Percentiles rank a stretch among this genome's conserved stretches.
These are phyloP conservation scores for Sungouiella thailandica DNA, from an alignment of 805 yeast genomes.

Conservation along the genomic window DNA sequence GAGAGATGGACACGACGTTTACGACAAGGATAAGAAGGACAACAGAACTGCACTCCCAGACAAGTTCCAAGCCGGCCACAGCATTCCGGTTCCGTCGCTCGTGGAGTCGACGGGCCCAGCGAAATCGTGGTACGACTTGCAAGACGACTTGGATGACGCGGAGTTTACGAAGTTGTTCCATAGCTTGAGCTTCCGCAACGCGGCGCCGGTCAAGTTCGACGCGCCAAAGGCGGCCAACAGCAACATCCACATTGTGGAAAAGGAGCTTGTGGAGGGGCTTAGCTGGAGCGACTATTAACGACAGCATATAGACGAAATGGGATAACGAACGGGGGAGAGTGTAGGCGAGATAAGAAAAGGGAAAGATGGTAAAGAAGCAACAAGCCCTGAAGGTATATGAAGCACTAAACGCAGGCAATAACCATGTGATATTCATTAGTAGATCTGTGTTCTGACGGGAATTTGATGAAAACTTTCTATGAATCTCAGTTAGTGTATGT, in stretches of 20 bases:
- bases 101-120: slow-evolving; percentile 26
- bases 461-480: too few species aligned
- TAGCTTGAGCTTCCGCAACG: slow-evolving; percentile 11
- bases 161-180: slow-evolving; percentile 16
- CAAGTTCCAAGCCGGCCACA: background rate
- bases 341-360: too few species aligned
- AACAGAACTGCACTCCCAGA: too few species aligned
- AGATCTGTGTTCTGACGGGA: too few species aligned
- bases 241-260: slow-evolving; percentile 10
- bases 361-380: too few species aligned
- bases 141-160: slow-evolving; percentile 27
- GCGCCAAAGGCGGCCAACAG: slow-evolving; percentile 4
- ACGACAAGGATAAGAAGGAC: background rate
- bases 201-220: background rate
- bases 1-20: background rate
- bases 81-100: slow-evolving; percentile 24
- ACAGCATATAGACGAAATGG: slow-evolving; percentile 1
- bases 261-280: slow-evolving; percentile 7
- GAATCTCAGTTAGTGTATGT: too few species aligned
- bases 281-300: slow-evolving; percentile 9
- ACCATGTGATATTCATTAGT: too few species aligned
- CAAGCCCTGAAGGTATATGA: too few species aligned
- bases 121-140: slow-evolving; percentile 24
- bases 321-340: background rate
- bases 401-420: too few species aligned